These are phyloP conservation scores for Russula ochroleuca DNA, from an alignment of 768 basidiomycete species.

Conservation along the genomic window DNA sequence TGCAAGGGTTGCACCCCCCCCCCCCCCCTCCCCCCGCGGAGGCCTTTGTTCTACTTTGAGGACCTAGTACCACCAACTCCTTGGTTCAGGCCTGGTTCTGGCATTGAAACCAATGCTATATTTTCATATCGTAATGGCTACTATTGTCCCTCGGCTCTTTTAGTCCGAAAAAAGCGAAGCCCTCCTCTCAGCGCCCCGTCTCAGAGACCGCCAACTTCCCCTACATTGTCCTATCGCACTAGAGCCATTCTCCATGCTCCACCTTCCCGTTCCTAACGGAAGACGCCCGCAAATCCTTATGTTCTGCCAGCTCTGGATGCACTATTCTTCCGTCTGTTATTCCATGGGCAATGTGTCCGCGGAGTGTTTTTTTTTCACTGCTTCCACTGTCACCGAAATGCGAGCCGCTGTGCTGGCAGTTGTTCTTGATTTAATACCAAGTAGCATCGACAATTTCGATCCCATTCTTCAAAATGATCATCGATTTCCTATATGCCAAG, in stretches of 20 bases:
- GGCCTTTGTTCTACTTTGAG: background rate
- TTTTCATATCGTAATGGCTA: background rate
- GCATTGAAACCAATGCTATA: background rate
- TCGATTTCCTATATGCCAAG: background rate
- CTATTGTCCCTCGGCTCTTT: background rate
- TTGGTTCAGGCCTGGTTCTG: background rate
- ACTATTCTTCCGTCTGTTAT: background rate
- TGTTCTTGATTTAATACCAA: background rate
- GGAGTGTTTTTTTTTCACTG: background rate
- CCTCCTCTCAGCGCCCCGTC: background rate
- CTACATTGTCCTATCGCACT: background rate
- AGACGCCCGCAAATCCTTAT: background rate
- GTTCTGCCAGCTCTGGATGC: background rate
- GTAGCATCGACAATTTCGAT: background rate
- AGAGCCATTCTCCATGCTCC: background rate
- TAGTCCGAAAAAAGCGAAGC: background rate
- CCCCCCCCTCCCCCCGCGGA: too few relatives aligned
- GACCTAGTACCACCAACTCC: background rate
- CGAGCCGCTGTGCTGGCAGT: constrained; percentile 11
- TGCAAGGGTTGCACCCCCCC: background rate
- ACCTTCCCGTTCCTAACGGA: constrained; percentile 2
- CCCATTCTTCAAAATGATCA: background rate
- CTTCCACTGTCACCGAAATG: background rate
- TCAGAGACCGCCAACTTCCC: background rate
- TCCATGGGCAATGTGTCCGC: background rate